These are phyloP conservation scores for Backusella sp. DNA, from an alignment of 192 early-diverging fungal genomes.

Conservation along the genomic window DNA sequence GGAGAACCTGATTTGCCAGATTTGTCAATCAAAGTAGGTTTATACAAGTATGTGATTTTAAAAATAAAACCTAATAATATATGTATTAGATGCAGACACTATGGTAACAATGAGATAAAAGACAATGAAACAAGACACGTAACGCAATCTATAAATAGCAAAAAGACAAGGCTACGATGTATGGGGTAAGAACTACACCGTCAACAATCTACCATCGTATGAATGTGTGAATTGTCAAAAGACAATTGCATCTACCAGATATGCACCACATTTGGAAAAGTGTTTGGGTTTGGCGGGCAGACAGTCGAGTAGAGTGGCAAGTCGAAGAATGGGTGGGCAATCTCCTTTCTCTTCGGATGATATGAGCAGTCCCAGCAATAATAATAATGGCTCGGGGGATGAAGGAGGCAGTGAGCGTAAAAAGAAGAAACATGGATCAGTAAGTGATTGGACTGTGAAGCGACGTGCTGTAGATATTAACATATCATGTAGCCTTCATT, in stretches of 20 bases:
- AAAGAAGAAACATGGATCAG: slow-evolving; percentile 14
- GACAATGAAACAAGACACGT: background rate
- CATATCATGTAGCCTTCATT: background rate
- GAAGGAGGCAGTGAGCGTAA: background rate
- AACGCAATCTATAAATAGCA: slow-evolving; percentile 16
- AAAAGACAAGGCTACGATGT: slow-evolving; percentile 57
- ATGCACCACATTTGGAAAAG: slow-evolving; percentile 91
- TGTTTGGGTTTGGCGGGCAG: slow-evolving; percentile 83
- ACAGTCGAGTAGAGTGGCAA: slow-evolving; percentile 56
- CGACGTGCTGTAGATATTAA: background rate
- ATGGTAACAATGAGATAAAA: background rate
- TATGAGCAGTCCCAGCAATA: slow-evolving; percentile 1
- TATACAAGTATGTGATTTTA: background rate
- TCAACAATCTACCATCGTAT: slow-evolving; percentile 58
- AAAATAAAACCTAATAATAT: background rate
- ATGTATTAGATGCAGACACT: slow-evolving; percentile 4
- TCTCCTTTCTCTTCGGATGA: slow-evolving; percentile 28
- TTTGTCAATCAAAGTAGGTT: slow-evolving; percentile 75
- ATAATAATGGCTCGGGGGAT: background rate
- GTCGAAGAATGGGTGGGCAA: slow-evolving; percentile 40
- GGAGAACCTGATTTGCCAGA: slow-evolving; percentile 58
- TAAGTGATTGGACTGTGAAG: background rate
- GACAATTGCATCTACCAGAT: slow-evolving; percentile 77
- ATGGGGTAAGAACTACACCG: slow-evolving; percentile 60
- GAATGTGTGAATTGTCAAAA: slow-evolving; percentile 82